Base-by-base conservation (phyloP, 805 yeast genomes). In the Cyberlindnera euphorbiae region DNA sequence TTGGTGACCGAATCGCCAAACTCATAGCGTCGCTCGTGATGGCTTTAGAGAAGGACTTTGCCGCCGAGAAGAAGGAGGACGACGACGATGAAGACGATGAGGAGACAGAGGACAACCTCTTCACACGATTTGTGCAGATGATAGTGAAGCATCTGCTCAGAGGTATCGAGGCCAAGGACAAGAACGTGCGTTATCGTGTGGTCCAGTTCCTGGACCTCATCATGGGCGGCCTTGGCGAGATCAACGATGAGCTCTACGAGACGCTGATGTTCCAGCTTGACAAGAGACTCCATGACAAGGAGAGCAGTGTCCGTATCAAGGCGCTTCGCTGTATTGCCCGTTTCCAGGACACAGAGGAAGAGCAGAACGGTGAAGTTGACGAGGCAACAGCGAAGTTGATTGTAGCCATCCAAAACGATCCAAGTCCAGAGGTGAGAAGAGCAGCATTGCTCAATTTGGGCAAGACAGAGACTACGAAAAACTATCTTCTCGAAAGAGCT, bases 351-450 rank as follows among this genome's bases (percentile, higher is more conserved):
- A 50, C 56, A 3, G 62, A 53, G 2, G 64, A 55, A 7, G 36
- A 27, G 5, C 46, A 40, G 17, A 63, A 56, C 29, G 60, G 63
- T 34, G 64, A 57, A 23, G 52, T 65, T 21, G 67, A 69, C 39
- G 67, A 67, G 40, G 76, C 77, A 6, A 67, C 74, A 3, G 63
- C 67, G 29, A 64, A 63, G 27, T 59, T 77, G 24, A 49, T 73
- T 34, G 56, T 57, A n/a, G 69, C 79, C 0, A 65, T 86, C 48
- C 81, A 77, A 50, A 75, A 81, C 52, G 98, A 90, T 59, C 73
- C 85, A 3, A 81, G 82, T 49, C 79, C 96, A 0, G 97, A 93
- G 44, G 96, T 89, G 1, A 71, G 97, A 46, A 69, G 95, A 41
- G 88, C 94, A 0, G 90, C 90, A 0, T 61, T 88, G 50, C 62